Evolutionary conservation across 306 rosid genomes (phyloP).

Genomic region (Medicago lupulina): DNA sequence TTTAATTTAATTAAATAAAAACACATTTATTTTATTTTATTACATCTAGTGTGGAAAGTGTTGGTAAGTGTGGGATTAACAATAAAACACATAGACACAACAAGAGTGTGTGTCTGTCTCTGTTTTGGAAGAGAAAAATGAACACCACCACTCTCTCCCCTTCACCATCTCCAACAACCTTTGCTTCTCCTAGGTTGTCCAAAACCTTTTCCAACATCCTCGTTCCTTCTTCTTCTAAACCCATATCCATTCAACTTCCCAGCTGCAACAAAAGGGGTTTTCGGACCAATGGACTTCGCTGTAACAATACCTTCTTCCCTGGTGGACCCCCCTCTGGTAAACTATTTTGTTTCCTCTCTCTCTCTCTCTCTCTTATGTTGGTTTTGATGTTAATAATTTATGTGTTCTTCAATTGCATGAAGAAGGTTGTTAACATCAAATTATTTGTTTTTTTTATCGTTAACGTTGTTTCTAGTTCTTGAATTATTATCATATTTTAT

Average conservation of each 20-base stretch:
- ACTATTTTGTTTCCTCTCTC: neutral
- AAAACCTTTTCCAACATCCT: conserved; percentile 45
- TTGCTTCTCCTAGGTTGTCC: conserved; percentile 33
- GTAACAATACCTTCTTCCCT: conserved; percentile 57
- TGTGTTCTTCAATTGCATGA: conserved; percentile 14
- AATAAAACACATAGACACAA: conserved; percentile 14
- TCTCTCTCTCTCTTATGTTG: neutral
- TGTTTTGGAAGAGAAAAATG: conserved; percentile 58
- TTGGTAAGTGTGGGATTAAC: conserved; percentile 1
- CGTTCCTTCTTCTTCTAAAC: conserved; percentile 37
- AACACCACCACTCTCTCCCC: conserved; percentile 50
- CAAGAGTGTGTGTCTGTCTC: neutral
- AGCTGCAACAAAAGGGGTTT: conserved; percentile 38
- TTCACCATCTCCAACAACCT: conserved; percentile 44
- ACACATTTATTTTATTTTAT: too few species aligned
- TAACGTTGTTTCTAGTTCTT: conserved; percentile 3
- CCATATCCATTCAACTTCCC: conserved; percentile 39
- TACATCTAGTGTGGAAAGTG: neutral
- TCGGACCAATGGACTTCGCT: conserved; percentile 43
- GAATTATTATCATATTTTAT: neutral
- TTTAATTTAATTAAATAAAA: too few species aligned
- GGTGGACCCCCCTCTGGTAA: conserved; percentile 70
- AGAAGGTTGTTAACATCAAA: conserved; percentile 3
- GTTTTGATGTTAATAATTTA: neutral
- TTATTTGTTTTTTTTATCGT: neutral